Evolutionary conservation across 1,284 basidiomycete genomes (phyloP).

Genomic region (Pisolithus thermaeus): DNA sequence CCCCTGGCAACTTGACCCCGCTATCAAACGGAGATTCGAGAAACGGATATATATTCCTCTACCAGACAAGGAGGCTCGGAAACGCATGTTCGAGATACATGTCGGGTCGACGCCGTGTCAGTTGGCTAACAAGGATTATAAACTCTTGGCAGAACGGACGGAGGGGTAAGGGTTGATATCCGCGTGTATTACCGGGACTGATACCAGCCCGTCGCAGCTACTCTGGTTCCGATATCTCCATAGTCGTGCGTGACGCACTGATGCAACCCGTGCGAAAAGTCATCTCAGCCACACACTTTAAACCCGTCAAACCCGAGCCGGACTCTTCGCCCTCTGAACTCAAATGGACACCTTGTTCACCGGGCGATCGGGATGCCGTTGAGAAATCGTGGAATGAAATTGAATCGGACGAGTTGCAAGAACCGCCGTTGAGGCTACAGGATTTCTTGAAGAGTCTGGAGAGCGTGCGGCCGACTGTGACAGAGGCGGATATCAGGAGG

Average conservation of each 20-base stretch:
- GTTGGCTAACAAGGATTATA: constrained; percentile 77
- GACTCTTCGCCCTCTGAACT: constrained; percentile 27
- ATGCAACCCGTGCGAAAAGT: constrained; percentile 99
- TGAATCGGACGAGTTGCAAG: constrained; percentile 83
- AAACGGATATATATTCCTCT: constrained; percentile 98
- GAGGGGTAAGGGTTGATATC: constrained; percentile 57
- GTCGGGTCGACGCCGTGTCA: constrained; percentile 91
- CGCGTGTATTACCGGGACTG: background rate
- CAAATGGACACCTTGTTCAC: constrained; percentile 91
- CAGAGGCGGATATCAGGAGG: constrained; percentile 81
- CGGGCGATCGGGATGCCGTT: constrained; percentile 80
- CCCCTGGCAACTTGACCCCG: constrained; percentile 94
- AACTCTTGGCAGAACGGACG: constrained; percentile 77
- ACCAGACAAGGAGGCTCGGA: constrained; percentile 89
- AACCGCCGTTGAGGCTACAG: constrained; percentile 71
- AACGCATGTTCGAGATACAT: constrained; percentile 96
- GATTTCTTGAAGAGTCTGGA: constrained; percentile 89
- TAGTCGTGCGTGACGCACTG: constrained; percentile 92
- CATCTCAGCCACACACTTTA: constrained; percentile 94
- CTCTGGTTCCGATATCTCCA: constrained; percentile 93
- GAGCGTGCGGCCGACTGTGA: constrained; percentile 86
- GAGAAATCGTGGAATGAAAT: constrained; percentile 96
- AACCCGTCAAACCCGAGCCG: constrained; percentile 40
- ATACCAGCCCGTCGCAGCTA: constrained; percentile 44
- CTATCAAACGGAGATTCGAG: constrained; percentile 97